A percentile compares a stretch with the other conserved stretches of the same genome.
phyloP scores from a whole-genome alignment of 345 rosid species.

The Dovyalis caffra region DNA sequence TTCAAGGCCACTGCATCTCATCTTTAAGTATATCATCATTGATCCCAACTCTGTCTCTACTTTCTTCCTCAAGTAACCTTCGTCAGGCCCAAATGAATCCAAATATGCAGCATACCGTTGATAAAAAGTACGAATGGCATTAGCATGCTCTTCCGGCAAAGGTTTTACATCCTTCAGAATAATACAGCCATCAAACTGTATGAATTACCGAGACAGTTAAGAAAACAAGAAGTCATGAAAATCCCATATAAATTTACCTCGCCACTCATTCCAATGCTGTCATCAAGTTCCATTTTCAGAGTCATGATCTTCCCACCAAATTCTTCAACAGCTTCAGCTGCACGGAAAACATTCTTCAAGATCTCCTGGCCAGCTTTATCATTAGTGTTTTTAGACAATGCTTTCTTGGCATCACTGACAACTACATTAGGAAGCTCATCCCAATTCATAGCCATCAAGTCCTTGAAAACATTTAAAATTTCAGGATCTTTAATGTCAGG shows the following conservation, averaged over 20 bases:
- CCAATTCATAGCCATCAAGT: slow-evolving; percentile 84
- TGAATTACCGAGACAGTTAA: neutral
- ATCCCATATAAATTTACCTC: slow-evolving; percentile 52
- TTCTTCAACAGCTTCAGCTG: slow-evolving; percentile 93
- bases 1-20: slow-evolving; percentile 88
- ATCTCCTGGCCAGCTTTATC: slow-evolving; percentile 78
- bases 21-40: slow-evolving; percentile 93
- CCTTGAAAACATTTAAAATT: slow-evolving; percentile 60
- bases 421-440: slow-evolving; percentile 57
- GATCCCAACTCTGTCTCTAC: slow-evolving; percentile 92
- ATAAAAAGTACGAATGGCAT: slow-evolving; percentile 55
- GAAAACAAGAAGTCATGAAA: neutral
- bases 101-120: slow-evolving; percentile 64
- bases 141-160: slow-evolving; percentile 44
- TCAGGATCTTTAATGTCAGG: slow-evolving; percentile 63
- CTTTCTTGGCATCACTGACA: slow-evolving; percentile 52
- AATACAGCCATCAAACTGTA: slow-evolving; percentile 18
- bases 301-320: slow-evolving; percentile 66
- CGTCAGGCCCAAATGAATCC: slow-evolving; percentile 75
- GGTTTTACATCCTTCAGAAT: slow-evolving; percentile 67
- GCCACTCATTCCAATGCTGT: slow-evolving; percentile 77
- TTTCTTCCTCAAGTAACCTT: slow-evolving; percentile 73
- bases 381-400: slow-evolving; percentile 54
- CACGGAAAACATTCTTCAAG: slow-evolving; percentile 58
- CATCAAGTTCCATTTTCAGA: slow-evolving; percentile 86